phyloP scores from a whole-genome alignment of 495 filamentous ascomycete genomes.

The Talaromyces liani region DNA sequence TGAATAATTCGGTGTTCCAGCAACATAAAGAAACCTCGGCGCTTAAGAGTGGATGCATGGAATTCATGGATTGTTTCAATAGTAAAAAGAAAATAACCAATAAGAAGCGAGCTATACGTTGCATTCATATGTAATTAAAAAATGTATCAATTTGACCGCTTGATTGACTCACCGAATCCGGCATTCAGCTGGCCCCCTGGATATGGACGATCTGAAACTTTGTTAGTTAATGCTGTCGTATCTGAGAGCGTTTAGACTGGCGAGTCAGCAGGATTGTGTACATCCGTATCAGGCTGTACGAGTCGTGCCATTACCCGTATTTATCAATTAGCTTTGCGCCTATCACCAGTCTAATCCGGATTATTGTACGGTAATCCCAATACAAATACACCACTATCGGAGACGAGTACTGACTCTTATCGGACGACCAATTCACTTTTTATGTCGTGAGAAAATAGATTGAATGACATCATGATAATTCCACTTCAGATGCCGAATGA shows the following conservation, averaged over 20 bases:
- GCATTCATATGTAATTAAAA: not conserved
- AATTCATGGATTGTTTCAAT: not conserved
- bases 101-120: not conserved
- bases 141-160: not conserved
- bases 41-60: not conserved
- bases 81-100: not conserved
- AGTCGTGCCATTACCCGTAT: not conserved
- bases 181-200: not conserved
- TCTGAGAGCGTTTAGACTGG: not conserved
- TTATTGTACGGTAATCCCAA: not conserved
- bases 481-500: not conserved
- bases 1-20: not conserved
- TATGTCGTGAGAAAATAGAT: not conserved
- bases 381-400: not conserved
- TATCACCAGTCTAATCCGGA: not conserved
- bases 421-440: not conserved
- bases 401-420: not conserved
- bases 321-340: not conserved
- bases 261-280: not conserved
- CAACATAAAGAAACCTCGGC: not conserved
- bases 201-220: not conserved
- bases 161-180: slow-evolving; percentile 2
- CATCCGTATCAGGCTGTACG: not conserved
- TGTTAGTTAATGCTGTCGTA: slow-evolving; percentile 38
- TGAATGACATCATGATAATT: not conserved